phyloP scores from a whole-genome alignment of 2,329 filamentous ascomycete genomes.

The Neoascochyta sp. region DNA sequence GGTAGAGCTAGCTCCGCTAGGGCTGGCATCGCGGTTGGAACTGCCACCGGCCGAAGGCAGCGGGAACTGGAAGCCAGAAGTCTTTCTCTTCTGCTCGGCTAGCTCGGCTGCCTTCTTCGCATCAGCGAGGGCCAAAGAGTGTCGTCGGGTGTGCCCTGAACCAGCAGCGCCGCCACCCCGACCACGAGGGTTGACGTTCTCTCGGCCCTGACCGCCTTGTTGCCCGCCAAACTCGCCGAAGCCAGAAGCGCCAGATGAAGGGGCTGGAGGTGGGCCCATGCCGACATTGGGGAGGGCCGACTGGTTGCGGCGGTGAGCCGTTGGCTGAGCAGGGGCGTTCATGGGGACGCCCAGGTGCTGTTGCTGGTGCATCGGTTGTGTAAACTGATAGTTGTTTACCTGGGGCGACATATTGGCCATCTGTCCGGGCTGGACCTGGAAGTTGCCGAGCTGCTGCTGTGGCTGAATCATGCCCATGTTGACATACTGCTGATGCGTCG shows the following conservation, averaged over 20 bases:
- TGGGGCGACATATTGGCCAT: conserved; percentile 76
- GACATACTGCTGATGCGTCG: conserved; percentile 94
- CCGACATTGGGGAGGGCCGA: conserved; percentile 91
- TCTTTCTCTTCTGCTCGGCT: conserved; percentile 93
- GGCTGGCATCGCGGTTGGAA: conserved; percentile 55
- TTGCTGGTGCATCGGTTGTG: conserved; percentile 58
- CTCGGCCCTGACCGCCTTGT: conserved; percentile 57
- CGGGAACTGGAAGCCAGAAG: conserved; percentile 92
- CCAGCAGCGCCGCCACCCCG: conserved; percentile 67
- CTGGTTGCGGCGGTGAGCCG: conserved; percentile 94
- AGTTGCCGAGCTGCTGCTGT: conserved; percentile 67
- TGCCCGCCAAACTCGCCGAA: conserved; percentile 74
- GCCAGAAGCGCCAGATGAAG: conserved; percentile 80
- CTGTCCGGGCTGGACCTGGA: conserved; percentile 58
- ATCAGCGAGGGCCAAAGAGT: conserved; percentile 90
- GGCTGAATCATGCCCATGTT: conserved; percentile 94
- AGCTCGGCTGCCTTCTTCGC: conserved; percentile 96
- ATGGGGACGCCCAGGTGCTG: conserved; percentile 65
- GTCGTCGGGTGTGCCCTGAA: conserved; percentile 80
- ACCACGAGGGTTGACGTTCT: conserved; percentile 67
- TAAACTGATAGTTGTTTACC: conserved; percentile 80
- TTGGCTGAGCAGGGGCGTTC: conserved; percentile 71
- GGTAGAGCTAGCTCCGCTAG: conserved; percentile 44
- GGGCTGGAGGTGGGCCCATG: conserved; percentile 87
- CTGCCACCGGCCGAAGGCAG: conserved; percentile 63